Conservation (phyloP, 2,329 filamentous ascomycete genomes). For the Bipolaris oryzae region DNA sequence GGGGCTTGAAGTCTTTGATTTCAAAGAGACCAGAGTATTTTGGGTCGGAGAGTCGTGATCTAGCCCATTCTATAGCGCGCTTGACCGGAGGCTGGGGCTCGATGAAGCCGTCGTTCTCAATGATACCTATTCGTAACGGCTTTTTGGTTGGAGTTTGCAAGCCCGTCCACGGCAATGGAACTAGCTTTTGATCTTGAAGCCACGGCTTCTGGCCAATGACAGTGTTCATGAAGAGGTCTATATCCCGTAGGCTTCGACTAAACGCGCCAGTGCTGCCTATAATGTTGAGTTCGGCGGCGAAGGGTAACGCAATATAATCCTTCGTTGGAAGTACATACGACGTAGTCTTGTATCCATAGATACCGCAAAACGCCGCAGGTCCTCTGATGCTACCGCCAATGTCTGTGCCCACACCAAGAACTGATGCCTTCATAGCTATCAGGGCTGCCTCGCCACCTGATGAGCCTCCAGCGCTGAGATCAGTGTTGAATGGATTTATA, state of each 20-base stretch:
- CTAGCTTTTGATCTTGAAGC: slow-evolving; percentile 22
- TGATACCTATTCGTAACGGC: slow-evolving; percentile 53
- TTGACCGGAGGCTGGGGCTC: slow-evolving; percentile 49
- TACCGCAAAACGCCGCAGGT: slow-evolving; percentile 29
- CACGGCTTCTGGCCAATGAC: slow-evolving; percentile 20
- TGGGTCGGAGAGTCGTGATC: slow-evolving; percentile 12
- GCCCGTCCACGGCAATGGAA: slow-evolving; percentile 31
- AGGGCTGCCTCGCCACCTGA: slow-evolving; percentile 41
- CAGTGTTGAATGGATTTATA: slow-evolving; percentile 53
- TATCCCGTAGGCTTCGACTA: slow-evolving; percentile 23
- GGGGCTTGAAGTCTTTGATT: slow-evolving; percentile 47
- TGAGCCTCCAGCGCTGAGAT: slow-evolving; percentile 56
- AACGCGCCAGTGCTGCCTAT: slow-evolving; percentile 23
- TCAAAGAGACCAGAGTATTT: slow-evolving; percentile 25
- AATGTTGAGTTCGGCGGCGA: slow-evolving; percentile 26
- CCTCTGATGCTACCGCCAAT: slow-evolving; percentile 33
- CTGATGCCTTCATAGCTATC: slow-evolving; percentile 26
- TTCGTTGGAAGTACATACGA: slow-evolving; percentile 23
- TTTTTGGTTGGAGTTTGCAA: slow-evolving; percentile 17
- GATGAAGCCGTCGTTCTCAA: slow-evolving; percentile 49
- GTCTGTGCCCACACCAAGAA: slow-evolving; percentile 33
- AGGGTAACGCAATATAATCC: slow-evolving; percentile 10
- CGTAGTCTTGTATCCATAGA: slow-evolving; percentile 39
- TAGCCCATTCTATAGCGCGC: slow-evolving; percentile 48
- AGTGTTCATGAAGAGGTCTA: slow-evolving; percentile 23